Conservation (phyloP, 768 basidiomycete genomes). For the Trametes sanguinea region DNA sequence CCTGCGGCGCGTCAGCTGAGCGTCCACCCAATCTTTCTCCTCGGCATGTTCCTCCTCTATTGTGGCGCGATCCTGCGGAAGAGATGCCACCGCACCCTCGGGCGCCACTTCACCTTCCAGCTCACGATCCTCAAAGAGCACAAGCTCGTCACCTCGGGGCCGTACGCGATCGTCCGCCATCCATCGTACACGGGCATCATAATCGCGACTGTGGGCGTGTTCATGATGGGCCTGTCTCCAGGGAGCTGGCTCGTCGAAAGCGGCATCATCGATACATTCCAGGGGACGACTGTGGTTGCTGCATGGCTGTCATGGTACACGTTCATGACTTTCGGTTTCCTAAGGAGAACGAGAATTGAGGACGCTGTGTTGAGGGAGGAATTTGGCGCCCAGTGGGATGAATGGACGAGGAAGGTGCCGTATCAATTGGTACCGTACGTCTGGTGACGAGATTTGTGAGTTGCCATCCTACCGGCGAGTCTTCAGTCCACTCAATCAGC, state of each 20-base stretch:
- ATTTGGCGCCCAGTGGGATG: constrained; percentile 27
- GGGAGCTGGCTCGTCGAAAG: constrained; percentile 14
- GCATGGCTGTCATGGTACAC: too few species aligned
- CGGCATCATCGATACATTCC: not conserved
- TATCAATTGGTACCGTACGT: constrained; percentile 18
- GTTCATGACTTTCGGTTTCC: not conserved
- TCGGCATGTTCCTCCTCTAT: not conserved
- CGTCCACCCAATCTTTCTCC: not conserved
- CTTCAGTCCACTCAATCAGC: too few species aligned
- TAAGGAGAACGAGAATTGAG: constrained; percentile 10
- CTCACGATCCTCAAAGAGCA: constrained; percentile 18
- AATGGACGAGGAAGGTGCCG: constrained; percentile 22
- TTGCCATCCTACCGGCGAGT: too few species aligned
- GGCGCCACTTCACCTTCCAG: constrained; percentile 25
- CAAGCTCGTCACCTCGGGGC: constrained; percentile 32
- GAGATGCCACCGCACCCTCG: constrained; percentile 19
- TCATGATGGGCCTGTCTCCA: not conserved
- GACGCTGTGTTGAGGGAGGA: constrained; percentile 21
- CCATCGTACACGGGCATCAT: constrained; percentile 29
- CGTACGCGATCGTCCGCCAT: constrained; percentile 33
- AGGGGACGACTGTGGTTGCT: not conserved
- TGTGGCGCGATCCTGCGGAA: constrained; percentile 3
- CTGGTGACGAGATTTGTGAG: not conserved
- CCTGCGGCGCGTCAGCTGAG: not conserved
- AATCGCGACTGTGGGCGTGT: not conserved